Percentiles rank a stretch among this genome's conserved stretches.
Conservation (phyloP, 169 alveolate genomes). For the Theileria sp. region DNA sequence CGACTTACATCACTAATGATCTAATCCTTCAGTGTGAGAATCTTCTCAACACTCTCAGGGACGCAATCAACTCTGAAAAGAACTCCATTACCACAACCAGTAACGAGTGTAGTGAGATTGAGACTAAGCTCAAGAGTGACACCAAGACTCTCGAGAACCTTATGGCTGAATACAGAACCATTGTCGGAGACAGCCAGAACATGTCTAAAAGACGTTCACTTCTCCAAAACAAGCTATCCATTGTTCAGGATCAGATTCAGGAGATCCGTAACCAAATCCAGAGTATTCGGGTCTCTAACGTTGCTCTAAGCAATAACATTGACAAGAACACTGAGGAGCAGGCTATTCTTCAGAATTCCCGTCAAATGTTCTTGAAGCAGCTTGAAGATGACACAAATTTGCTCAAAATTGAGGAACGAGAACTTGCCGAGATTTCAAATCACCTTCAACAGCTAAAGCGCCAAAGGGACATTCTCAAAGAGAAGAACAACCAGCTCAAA, state of each 20-base stretch:
- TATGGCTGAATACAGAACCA: slow-evolving; percentile 12
- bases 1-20: not conserved
- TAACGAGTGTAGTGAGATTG: slow-evolving; percentile 2
- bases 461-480: slow-evolving; percentile 18
- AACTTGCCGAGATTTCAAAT: slow-evolving; percentile 46
- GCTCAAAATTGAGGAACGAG: slow-evolving; percentile 58
- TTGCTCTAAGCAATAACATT: slow-evolving; percentile 15
- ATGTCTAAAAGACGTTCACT: slow-evolving; percentile 8
- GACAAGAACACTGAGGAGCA: slow-evolving; percentile 33
- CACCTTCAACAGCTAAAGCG: slow-evolving; percentile 30
- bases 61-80: slow-evolving; percentile 8
- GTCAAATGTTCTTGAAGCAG: slow-evolving; percentile 36
- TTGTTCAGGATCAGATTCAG: slow-evolving; percentile 22
- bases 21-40: slow-evolving; percentile 16
- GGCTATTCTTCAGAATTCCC: slow-evolving; percentile 20
- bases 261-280: slow-evolving; percentile 23
- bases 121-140: slow-evolving; percentile 21
- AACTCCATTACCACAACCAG: not conserved
- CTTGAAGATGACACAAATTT: slow-evolving; percentile 31
- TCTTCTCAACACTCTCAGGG: slow-evolving; percentile 16
- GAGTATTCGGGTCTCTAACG: slow-evolving; percentile 6
- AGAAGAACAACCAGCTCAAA: slow-evolving; percentile 42
- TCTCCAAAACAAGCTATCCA: slow-evolving; percentile 8
- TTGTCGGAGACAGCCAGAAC: slow-evolving; percentile 19
- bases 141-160: slow-evolving; percentile 21